Evolutionary conservation across 2,329 filamentous ascomycete genomes (phyloP).

Genomic region (Thelonectria rubi): DNA sequence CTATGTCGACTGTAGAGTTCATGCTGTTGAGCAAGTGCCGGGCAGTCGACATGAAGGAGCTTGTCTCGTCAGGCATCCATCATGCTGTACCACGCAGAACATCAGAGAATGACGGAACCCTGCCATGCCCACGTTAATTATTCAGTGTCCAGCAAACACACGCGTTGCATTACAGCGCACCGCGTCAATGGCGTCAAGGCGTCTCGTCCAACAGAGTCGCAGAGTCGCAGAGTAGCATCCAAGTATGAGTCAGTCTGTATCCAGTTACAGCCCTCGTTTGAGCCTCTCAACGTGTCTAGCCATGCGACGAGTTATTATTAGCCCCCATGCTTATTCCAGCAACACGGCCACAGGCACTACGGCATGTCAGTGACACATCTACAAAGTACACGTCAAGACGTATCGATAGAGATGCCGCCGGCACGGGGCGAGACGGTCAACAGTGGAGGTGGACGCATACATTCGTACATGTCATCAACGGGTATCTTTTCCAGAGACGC

Average conservation of each 20-base stretch:
- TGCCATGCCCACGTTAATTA: not conserved
- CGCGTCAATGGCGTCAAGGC: not conserved
- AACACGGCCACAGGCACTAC: not conserved
- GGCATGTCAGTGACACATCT: constrained; percentile 7
- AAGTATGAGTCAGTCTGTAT: constrained; percentile 1
- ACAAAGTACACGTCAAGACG: too few relatives aligned
- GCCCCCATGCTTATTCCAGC: not conserved
- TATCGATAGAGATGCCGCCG: not conserved
- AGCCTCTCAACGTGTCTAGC: not conserved
- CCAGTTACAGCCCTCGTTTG: not conserved
- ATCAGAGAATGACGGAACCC: not conserved
- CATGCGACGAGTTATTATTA: not conserved
- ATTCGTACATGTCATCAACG: too few relatives aligned
- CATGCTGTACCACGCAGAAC: too few relatives aligned
- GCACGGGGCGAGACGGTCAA: not conserved
- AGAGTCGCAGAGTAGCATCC: not conserved
- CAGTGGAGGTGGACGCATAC: not conserved
- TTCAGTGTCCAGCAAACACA: not conserved
- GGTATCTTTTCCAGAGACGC: not conserved
- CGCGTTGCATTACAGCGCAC: not conserved
- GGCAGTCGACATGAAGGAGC: too few relatives aligned
- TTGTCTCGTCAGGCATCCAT: not conserved
- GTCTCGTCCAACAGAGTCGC: too few relatives aligned
- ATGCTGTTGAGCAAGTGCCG: constrained; percentile 9
- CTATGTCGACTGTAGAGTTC: constrained; percentile 12